These are phyloP conservation scores for Echium plantagineum DNA, from an alignment of 257 asterid genomes.

Conservation along the genomic window DNA sequence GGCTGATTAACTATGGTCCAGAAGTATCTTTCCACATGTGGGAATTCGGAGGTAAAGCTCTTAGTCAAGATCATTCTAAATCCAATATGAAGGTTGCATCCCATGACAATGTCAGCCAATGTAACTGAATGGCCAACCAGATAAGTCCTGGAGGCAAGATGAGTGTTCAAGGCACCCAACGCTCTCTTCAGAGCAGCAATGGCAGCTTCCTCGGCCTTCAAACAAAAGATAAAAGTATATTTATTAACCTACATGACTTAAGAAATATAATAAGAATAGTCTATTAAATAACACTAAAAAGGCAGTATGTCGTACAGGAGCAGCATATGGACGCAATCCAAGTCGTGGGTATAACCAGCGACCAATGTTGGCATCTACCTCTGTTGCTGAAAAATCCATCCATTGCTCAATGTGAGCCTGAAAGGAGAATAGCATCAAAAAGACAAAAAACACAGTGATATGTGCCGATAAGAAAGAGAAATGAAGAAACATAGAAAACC, in stretches of 20 bases:
- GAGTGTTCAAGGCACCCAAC: constrained; percentile 57
- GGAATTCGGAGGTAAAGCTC: constrained; percentile 79
- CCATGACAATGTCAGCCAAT: constrained; percentile 64
- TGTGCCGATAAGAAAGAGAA: background rate
- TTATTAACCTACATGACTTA: background rate
- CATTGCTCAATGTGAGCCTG: constrained; percentile 75
- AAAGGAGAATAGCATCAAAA: background rate
- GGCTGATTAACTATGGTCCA: constrained; percentile 92
- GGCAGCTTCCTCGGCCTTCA: constrained; percentile 68
- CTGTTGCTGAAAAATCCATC: constrained; percentile 62
- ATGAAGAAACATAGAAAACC: background rate
- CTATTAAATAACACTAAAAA: background rate
- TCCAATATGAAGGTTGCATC: constrained; percentile 44
- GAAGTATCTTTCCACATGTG: constrained; percentile 81
- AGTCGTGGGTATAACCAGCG: constrained; percentile 63
- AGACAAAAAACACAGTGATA: background rate
- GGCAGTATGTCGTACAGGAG: constrained; percentile 33
- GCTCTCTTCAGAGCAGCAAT: constrained; percentile 58
- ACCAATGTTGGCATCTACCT: constrained; percentile 33
- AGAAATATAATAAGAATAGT: background rate
- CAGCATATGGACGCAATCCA: constrained; percentile 29
- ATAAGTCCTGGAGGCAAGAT: constrained; percentile 67
- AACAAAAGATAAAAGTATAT: background rate
- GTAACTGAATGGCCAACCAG: constrained; percentile 84
- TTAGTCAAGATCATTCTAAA: constrained; percentile 40